Percentiles rank a stretch among this genome's conserved stretches.
These are phyloP conservation scores for Aspergillus puulaauensis DNA, from an alignment of 2,329 filamentous ascomycete species.

Conservation along the genomic window DNA sequence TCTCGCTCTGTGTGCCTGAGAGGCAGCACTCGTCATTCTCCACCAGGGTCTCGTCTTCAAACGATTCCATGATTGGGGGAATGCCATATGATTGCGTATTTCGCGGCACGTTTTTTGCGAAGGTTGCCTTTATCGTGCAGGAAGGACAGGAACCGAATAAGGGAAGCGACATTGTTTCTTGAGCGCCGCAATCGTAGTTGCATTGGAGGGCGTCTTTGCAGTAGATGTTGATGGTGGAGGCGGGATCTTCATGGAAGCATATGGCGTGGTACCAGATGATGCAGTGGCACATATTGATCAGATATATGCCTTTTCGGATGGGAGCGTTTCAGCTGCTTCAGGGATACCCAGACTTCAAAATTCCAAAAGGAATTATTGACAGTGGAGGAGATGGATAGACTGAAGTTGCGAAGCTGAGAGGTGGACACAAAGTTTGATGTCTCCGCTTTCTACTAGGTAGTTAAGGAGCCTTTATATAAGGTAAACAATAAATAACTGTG, in stretches of 20 bases:
- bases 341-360: neutral
- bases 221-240: constrained; percentile 12
- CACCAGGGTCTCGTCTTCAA: constrained; percentile 1
- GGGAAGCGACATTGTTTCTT: constrained; percentile 12
- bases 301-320: neutral
- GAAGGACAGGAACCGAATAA: constrained; percentile 15
- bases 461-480: neutral
- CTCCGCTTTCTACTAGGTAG: neutral
- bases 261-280: constrained; percentile 25
- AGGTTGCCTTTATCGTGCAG: constrained; percentile 9
- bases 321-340: neutral
- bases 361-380: neutral
- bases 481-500: constrained; percentile 1
- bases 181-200: constrained; percentile 17
- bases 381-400: neutral
- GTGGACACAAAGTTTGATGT: neutral
- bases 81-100: neutral
- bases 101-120: neutral
- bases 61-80: constrained; percentile 3
- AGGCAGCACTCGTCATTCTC: constrained; percentile 4
- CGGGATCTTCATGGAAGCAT: constrained; percentile 19
- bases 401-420: neutral
- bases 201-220: constrained; percentile 16
- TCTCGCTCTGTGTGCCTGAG: constrained; percentile 2
- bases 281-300: constrained; percentile 23